Evolutionary conservation across 257 asterid species (phyloP).

Genomic region (Coffea eugenioides): DNA sequence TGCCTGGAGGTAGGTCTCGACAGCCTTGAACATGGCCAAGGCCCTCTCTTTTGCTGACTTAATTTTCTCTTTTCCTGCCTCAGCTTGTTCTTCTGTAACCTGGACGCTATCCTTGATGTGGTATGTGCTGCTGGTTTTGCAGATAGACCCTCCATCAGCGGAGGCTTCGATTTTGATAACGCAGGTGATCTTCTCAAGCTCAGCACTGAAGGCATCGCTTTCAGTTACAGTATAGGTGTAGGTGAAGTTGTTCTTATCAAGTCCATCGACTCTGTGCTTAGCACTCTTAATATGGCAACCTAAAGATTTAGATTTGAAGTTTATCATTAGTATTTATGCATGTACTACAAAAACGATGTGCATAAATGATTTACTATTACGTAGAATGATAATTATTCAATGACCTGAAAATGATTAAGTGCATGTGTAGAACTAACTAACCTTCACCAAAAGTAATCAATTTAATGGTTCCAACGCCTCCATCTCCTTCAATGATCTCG

Average conservation of each 20-base stretch:
- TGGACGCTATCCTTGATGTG: constrained; percentile 30
- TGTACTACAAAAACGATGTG: too few species aligned
- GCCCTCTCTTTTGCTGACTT: not conserved
- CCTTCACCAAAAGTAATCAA: constrained; percentile 43
- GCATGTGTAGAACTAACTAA: not conserved
- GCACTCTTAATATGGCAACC: constrained; percentile 21
- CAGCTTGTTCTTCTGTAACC: constrained; percentile 14
- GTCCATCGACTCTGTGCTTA: constrained; percentile 39
- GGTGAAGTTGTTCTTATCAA: constrained; percentile 39
- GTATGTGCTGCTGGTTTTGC: constrained; percentile 36
- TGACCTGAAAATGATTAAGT: not conserved
- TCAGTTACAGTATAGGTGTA: constrained; percentile 39
- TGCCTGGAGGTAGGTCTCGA: not conserved
- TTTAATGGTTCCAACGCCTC: constrained; percentile 47
- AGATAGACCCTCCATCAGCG: constrained; percentile 41
- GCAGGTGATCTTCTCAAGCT: constrained; percentile 38
- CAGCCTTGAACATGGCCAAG: not conserved
- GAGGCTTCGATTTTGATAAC: constrained; percentile 39
- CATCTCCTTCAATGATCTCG: constrained; percentile 49
- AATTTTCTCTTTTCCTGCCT: too few species aligned
- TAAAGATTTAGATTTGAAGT: too few species aligned
- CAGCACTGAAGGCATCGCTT: constrained; percentile 40
- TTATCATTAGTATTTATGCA: too few species aligned
- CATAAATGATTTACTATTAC: not conserved
- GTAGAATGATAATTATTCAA: too few species aligned